These are phyloP conservation scores for Mortierella alpina DNA, from an alignment of 192 early-diverging fungal species.

Conservation along the genomic window DNA sequence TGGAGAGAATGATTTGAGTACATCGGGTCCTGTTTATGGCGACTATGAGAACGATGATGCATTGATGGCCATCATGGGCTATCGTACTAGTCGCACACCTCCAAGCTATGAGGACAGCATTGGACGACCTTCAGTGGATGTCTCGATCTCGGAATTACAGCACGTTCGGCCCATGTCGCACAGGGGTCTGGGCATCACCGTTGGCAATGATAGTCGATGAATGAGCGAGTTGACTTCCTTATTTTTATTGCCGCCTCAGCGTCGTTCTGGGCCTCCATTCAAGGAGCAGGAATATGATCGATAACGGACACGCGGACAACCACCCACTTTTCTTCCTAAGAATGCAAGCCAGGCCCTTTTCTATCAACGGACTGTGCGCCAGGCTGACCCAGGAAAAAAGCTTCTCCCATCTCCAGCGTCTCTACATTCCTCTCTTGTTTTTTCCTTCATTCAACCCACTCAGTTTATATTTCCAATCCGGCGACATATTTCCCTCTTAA, in stretches of 20 bases:
- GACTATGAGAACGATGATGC: slow-evolving; percentile 51
- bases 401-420: neutral
- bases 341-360: neutral
- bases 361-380: neutral
- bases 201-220: neutral
- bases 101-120: slow-evolving; percentile 47
- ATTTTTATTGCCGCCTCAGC: neutral
- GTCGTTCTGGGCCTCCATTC: slow-evolving; percentile 15
- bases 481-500: slow-evolving; percentile 23
- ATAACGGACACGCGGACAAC: neutral
- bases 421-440: neutral
- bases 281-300: neutral
- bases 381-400: too few species aligned
- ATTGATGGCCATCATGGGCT: slow-evolving; percentile 50
- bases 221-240: too few species aligned
- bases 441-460: neutral
- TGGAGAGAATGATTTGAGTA: slow-evolving; percentile 11
- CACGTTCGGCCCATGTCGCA: slow-evolving; percentile 1
- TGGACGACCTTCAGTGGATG: slow-evolving; percentile 36
- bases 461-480: slow-evolving; percentile 24
- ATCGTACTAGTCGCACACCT: slow-evolving; percentile 45
- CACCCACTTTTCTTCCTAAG: neutral
- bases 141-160: slow-evolving; percentile 31
- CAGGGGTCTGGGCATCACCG: neutral
- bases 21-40: slow-evolving; percentile 34